Evolutionary conservation across 805 yeast genomes (phyloP), one percentile per base, ranked within the genome.

Genomic region (Yarrowia sp.): DNA sequence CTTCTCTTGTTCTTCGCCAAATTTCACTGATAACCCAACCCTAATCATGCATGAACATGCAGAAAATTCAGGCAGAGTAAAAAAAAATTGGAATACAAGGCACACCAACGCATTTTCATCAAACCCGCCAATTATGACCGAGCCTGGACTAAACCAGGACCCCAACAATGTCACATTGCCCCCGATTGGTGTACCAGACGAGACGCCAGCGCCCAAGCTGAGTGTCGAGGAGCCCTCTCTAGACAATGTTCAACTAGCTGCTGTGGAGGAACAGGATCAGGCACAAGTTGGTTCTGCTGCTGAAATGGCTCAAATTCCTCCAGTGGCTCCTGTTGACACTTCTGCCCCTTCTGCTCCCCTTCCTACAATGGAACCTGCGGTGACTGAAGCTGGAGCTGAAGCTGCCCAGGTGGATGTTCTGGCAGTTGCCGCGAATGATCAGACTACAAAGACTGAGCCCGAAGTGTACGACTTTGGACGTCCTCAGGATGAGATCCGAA

Each of bases 31-130:
- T 24, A 34, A 49, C 64, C 64, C 17, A 58, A 17, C 64, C 64
- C 49, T 58, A 58, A 58, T 58, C 64, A 58, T 58, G 64, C 64
- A 58, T 58, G 13, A 19, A 42, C 17, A 43, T 20, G 39, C 49
- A 33, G 40, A 43, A 58, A 43, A 58, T 58, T 58, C 50, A 58
- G 50, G 33, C 64, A 24, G 50, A 12, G 8, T 20, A 39, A 9
- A 55, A 55, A 55, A 55, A 47, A 47, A 12, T 47, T 5, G 52
- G 52, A 10, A 20, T 15, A 36, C 38, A 36, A 6, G 24, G 19
- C 34, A 9, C 4, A 14, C 17, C 34, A 24, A 20, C 30, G 30
- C 30, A 24, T 24, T 24, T 24, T 24, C n/a, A 24, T 24, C 30
- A 4, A 20, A 44, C 20, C 0, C 44, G 42, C 12, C 38, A 4